Evolutionary conservation across 306 rosid genomes (phyloP).

Genomic region (Gillenia trifoliata): DNA sequence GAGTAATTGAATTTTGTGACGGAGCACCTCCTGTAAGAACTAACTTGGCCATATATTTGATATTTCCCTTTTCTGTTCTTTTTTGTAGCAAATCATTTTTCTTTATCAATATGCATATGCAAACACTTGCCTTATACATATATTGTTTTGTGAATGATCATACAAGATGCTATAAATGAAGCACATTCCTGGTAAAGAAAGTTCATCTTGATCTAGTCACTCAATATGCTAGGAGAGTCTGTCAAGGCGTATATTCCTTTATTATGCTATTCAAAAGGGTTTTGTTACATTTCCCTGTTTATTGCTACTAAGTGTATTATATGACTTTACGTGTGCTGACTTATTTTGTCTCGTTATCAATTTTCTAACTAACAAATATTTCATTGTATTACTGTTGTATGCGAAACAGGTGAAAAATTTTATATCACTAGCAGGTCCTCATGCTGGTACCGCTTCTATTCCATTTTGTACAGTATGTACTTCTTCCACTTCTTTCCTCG

Average conservation of each 20-base stretch:
- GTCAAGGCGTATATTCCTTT: neutral
- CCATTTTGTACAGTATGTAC: slow-evolving; percentile 64
- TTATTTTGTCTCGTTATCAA: neutral
- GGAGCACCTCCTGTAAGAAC: slow-evolving; percentile 82
- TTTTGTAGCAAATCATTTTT: neutral
- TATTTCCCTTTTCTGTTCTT: neutral
- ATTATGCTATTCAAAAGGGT: neutral
- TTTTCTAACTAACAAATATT: neutral
- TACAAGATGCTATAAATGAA: neutral
- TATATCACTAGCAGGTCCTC: slow-evolving; percentile 68
- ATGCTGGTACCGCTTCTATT: slow-evolving; percentile 74
- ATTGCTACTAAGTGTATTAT: neutral
- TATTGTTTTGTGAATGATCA: neutral
- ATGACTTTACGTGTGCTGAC: neutral
- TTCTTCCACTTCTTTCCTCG: slow-evolving; percentile 16
- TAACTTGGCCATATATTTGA: slow-evolving; percentile 10
- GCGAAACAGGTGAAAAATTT: slow-evolving; percentile 63
- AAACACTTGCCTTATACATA: neutral
- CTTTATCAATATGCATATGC: neutral
- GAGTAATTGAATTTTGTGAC: slow-evolving; percentile 70
- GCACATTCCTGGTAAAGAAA: neutral
- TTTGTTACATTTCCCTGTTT: neutral
- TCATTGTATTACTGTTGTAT: slow-evolving; percentile 1
- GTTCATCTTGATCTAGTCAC: neutral
- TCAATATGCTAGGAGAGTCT: neutral